Percentiles rank a stretch among this genome's conserved stretches.
Conservation (phyloP, 2,329 filamentous ascomycete genomes). For the Trichophyton simii region DNA sequence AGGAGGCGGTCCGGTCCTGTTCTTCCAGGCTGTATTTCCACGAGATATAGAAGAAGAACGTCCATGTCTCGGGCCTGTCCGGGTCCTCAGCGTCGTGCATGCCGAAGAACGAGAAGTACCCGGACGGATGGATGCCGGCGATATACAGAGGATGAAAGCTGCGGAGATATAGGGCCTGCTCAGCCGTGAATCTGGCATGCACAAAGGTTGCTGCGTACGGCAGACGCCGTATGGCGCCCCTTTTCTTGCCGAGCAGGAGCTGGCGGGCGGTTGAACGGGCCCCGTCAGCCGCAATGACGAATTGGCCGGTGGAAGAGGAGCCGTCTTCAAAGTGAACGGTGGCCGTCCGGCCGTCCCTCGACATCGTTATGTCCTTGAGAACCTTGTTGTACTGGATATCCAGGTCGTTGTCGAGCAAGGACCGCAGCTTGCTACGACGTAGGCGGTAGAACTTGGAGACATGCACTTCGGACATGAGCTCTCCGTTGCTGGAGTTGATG, state of each 20-base stretch:
- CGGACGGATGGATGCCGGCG: slow-evolving; percentile 24
- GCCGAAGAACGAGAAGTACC: slow-evolving; percentile 32
- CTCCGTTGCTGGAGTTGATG: slow-evolving; percentile 19
- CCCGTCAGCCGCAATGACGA: slow-evolving; percentile 54
- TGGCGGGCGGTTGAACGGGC: slow-evolving; percentile 54
- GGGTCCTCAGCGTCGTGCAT: slow-evolving; percentile 20
- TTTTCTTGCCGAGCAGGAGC: slow-evolving; percentile 33
- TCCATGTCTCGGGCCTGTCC: slow-evolving; percentile 20
- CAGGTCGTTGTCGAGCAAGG: slow-evolving; percentile 18
- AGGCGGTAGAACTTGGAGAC: slow-evolving; percentile 20
- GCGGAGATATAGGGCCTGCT: slow-evolving; percentile 34
- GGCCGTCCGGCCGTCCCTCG: not conserved
- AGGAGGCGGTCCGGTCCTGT: slow-evolving; percentile 25
- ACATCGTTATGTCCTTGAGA: slow-evolving; percentile 5
- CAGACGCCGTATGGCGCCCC: slow-evolving; percentile 26
- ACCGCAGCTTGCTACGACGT: slow-evolving; percentile 21
- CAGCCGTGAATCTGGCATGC: slow-evolving; percentile 29
- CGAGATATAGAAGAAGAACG: slow-evolving; percentile 37
- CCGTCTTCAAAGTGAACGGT: slow-evolving; percentile 7
- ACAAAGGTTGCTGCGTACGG: slow-evolving; percentile 37
- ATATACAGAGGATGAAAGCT: slow-evolving; percentile 36
- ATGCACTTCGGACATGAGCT: slow-evolving; percentile 18
- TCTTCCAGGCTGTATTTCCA: slow-evolving; percentile 30
- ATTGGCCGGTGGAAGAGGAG: slow-evolving; percentile 6
- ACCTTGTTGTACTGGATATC: slow-evolving; percentile 18